Percentiles rank a stretch among this genome's conserved stretches.
Conservation (phyloP, 2,329 filamentous ascomycete genomes). For the Stemphylium vesicarium region DNA sequence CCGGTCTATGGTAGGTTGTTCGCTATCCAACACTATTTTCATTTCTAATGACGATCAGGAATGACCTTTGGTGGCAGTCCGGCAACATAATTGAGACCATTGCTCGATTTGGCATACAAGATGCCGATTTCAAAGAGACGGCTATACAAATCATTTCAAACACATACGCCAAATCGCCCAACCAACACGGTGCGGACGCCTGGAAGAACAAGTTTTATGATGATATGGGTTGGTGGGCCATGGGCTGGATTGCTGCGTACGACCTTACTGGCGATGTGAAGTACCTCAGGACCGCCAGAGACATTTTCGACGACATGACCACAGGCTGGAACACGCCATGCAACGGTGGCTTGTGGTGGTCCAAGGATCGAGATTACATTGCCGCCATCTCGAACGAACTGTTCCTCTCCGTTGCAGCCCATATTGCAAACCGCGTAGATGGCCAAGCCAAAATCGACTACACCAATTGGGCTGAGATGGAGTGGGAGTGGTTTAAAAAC, state of each 20-base stretch:
- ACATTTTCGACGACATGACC: constrained; percentile 65
- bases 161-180: constrained; percentile 41
- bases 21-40: neutral
- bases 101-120: constrained; percentile 40
- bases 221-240: constrained; percentile 69
- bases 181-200: constrained; percentile 29
- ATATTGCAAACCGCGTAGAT: constrained; percentile 59
- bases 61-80: constrained; percentile 47
- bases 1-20: constrained; percentile 42
- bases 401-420: constrained; percentile 61
- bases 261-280: constrained; percentile 60
- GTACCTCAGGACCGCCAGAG: constrained; percentile 62
- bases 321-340: constrained; percentile 58
- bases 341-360: constrained; percentile 62
- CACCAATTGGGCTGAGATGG: constrained; percentile 56
- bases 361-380: constrained; percentile 60
- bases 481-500: constrained; percentile 61
- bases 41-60: constrained; percentile 12
- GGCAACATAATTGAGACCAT: constrained; percentile 46
- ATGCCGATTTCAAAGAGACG: constrained; percentile 35
- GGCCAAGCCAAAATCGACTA: constrained; percentile 49
- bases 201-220: constrained; percentile 65
- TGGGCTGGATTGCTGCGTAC: constrained; percentile 64
- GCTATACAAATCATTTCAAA: constrained; percentile 41
- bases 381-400: constrained; percentile 66